Percentiles rank a stretch among this genome's conserved stretches.
Conservation (phyloP, 495 filamentous ascomycete genomes). For the Neurospora cerealis region DNA sequence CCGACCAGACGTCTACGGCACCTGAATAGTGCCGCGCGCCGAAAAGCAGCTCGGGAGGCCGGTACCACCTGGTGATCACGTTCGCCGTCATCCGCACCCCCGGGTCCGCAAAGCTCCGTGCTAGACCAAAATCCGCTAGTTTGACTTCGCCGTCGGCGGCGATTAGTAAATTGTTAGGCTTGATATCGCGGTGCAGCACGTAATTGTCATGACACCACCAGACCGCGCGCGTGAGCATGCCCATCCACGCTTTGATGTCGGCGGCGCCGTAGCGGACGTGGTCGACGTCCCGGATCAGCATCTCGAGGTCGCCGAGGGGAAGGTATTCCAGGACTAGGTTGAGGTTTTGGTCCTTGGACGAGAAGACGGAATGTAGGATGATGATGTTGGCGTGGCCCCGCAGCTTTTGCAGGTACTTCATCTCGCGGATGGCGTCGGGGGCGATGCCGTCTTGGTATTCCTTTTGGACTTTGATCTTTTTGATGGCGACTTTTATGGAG, state of each 20-base stretch:
- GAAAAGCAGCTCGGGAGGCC: slow-evolving; percentile 86
- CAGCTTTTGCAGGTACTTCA: slow-evolving; percentile 91
- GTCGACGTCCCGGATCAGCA: slow-evolving; percentile 77
- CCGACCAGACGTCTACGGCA: slow-evolving; percentile 92
- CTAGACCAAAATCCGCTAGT: slow-evolving; percentile 95
- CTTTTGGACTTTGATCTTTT: slow-evolving; percentile 92
- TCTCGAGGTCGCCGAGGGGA: slow-evolving; percentile 82
- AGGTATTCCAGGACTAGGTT: slow-evolving; percentile 91
- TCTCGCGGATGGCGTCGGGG: slow-evolving; percentile 89
- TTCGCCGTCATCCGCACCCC: slow-evolving; percentile 81
- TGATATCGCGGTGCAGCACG: slow-evolving; percentile 95
- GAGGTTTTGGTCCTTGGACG: slow-evolving; percentile 80
- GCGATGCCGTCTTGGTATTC: slow-evolving; percentile 76
- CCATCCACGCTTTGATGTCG: slow-evolving; percentile 98
- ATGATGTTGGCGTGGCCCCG: slow-evolving; percentile 86
- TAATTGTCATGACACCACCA: slow-evolving; percentile 97
- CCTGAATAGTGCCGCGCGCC: slow-evolving; percentile 82
- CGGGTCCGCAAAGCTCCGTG: slow-evolving; percentile 80
- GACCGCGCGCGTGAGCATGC: slow-evolving; percentile 84
- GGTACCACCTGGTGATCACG: slow-evolving; percentile 96
- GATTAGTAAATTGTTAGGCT: slow-evolving; percentile 95
- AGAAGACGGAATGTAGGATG: slow-evolving; percentile 81
- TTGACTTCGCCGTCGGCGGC: slow-evolving; percentile 88
- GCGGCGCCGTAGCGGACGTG: slow-evolving; percentile 54
- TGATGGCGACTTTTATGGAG: slow-evolving; percentile 73